These are phyloP conservation scores for Aureobasidium sp. DNA, from an alignment of 2,329 filamentous ascomycete species.

Conservation along the genomic window DNA sequence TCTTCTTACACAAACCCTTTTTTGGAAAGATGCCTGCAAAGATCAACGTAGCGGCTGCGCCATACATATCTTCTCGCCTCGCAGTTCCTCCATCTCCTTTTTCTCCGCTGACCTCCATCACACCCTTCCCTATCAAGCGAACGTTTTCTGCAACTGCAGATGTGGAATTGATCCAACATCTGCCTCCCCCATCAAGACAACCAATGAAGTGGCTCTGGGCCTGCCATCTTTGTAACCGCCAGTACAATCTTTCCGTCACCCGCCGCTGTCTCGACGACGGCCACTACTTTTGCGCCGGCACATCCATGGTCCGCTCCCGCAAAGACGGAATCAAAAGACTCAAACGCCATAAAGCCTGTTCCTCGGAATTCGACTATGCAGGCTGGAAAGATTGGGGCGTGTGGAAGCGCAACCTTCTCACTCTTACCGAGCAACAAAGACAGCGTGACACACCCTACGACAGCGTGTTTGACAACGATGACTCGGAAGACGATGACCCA, in stretches of 20 bases:
- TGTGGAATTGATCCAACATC: constrained; percentile 15
- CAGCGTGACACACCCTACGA: not conserved
- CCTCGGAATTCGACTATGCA: constrained; percentile 45
- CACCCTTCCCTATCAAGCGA: constrained; percentile 15
- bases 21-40: constrained; percentile 22
- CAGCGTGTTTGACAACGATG: constrained; percentile 14
- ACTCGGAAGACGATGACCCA: constrained; percentile 12
- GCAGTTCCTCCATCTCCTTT: constrained; percentile 38
- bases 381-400: constrained; percentile 42
- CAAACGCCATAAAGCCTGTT: constrained; percentile 35
- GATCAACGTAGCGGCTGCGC: constrained; percentile 30
- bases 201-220: constrained; percentile 44
- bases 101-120: constrained; percentile 26
- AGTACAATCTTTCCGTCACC: constrained; percentile 42
- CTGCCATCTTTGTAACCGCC: constrained; percentile 43
- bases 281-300: constrained; percentile 46
- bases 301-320: constrained; percentile 28
- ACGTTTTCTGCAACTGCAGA: constrained; percentile 18
- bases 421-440: constrained; percentile 19
- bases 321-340: constrained; percentile 22
- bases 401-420: constrained; percentile 32
- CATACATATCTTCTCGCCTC: constrained; percentile 37
- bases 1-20: not conserved
- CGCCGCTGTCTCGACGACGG: constrained; percentile 47
- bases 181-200: constrained; percentile 21